phyloP scores from a whole-genome alignment of 208 protist genomes.

The Porcisia hertigi region DNA sequence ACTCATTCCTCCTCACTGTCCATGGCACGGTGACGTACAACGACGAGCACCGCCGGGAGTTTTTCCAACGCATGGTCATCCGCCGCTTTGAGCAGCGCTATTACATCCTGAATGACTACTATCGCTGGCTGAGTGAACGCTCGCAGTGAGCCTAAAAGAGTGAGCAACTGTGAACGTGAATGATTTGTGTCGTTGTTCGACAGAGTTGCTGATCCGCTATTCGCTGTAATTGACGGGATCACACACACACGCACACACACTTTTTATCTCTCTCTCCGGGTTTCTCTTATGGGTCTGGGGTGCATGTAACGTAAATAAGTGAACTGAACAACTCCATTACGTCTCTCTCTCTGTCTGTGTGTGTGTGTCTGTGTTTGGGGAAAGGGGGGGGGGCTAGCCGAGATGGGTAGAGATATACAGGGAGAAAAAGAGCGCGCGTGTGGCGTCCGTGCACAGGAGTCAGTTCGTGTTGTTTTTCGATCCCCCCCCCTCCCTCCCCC shows the following conservation, averaged over 20 bases:
- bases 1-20: constrained; percentile 82
- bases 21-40: constrained; percentile 85
- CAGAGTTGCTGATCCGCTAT: not conserved
- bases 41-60: constrained; percentile 86
- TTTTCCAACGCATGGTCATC: constrained; percentile 87
- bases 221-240: not conserved
- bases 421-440: too few relatives aligned
- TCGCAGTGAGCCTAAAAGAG: constrained; percentile 17
- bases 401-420: not conserved
- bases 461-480: too few relatives aligned
- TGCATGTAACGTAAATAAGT: too few relatives aligned
- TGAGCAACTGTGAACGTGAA: too few relatives aligned
- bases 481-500: not conserved
- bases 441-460: too few relatives aligned
- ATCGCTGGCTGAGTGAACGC: constrained; percentile 85
- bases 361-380: not conserved
- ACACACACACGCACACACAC: not conserved
- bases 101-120: constrained; percentile 92
- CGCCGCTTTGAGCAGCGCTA: constrained; percentile 67
- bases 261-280: too few relatives aligned
- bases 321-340: not conserved
- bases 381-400: not conserved
- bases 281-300: too few relatives aligned
- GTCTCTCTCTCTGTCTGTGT: not conserved
- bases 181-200: not conserved